Evolutionary conservation across 768 basidiomycete genomes (phyloP).

Genomic region (Termitomyces sp.): DNA sequence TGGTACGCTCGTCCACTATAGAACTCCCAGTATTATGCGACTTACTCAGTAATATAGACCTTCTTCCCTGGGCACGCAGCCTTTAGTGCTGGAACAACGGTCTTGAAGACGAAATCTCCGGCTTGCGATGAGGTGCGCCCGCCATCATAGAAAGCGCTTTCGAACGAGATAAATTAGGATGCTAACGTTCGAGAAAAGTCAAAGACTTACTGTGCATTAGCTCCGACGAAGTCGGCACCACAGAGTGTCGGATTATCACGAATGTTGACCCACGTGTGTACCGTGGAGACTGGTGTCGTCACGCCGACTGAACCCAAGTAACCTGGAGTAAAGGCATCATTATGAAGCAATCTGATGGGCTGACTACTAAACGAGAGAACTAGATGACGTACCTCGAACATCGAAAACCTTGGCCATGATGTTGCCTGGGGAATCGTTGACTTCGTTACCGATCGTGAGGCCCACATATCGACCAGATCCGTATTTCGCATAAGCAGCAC

Average conservation of each 20-base stretch:
- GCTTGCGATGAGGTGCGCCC: conserved; percentile 26
- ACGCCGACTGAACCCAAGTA: conserved; percentile 30
- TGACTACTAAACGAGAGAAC: not conserved
- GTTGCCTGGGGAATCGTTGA: conserved; percentile 25
- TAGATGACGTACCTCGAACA: conserved; percentile 26
- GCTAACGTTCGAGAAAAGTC: not conserved
- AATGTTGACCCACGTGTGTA: conserved; percentile 33
- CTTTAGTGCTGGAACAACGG: conserved; percentile 32
- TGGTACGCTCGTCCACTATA: not conserved
- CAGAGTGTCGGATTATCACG: conserved; percentile 29
- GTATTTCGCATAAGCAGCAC: conserved; percentile 26
- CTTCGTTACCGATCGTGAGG: conserved; percentile 37
- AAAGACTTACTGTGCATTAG: conserved; percentile 33
- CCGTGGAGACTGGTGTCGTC: conserved; percentile 32
- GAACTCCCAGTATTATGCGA: not conserved
- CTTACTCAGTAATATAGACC: conserved; percentile 33
- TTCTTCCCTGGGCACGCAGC: conserved; percentile 34
- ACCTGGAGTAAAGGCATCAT: conserved; percentile 14
- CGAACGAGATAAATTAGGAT: not conserved
- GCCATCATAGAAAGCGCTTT: conserved; percentile 34
- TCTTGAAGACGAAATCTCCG: conserved; percentile 36
- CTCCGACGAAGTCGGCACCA: conserved; percentile 34
- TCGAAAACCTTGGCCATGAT: conserved; percentile 34
- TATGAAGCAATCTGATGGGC: not conserved
- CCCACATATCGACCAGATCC: conserved; percentile 30